Percentiles rank a stretch among this genome's conserved stretches.
Evolutionary conservation across 768 basidiomycete species (phyloP).

Genomic region (Phlebiopsis flavidoalba): DNA sequence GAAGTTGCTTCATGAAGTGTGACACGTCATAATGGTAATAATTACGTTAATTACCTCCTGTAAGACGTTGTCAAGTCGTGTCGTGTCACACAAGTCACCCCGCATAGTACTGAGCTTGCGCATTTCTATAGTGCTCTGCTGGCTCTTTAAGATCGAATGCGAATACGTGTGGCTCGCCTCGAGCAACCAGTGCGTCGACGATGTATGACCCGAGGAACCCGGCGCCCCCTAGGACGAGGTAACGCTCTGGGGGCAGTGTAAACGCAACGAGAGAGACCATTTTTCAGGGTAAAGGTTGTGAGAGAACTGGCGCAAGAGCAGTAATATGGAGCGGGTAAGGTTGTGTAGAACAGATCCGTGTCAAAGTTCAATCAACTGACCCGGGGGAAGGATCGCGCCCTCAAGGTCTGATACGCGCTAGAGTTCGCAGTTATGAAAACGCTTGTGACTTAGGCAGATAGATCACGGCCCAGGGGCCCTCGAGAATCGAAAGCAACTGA

Average conservation of each 20-base stretch:
- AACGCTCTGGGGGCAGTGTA: constrained; percentile 11
- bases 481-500: too few species aligned
- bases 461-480: too few species aligned
- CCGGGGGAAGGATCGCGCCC: too few species aligned
- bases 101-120: background rate
- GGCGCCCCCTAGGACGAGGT: constrained; percentile 44
- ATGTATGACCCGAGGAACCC: constrained; percentile 41
- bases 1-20: constrained; percentile 19
- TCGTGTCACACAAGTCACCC: constrained; percentile 32
- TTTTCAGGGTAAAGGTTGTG: too few species aligned
- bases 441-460: too few species aligned
- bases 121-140: background rate
- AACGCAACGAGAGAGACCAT: too few species aligned
- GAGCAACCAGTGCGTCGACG: constrained; percentile 35
- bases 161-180: constrained; percentile 34
- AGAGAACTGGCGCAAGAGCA: too few species aligned
- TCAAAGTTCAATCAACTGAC: too few species aligned
- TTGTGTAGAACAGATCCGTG: too few species aligned
- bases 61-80: background rate
- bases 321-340: too few species aligned
- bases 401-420: too few species aligned
- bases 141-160: constrained; percentile 34
- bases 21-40: background rate
- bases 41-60: background rate
- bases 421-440: too few species aligned